phyloP scores from a whole-genome alignment of 2,329 filamentous ascomycete species.

The Penicillium sp. region DNA sequence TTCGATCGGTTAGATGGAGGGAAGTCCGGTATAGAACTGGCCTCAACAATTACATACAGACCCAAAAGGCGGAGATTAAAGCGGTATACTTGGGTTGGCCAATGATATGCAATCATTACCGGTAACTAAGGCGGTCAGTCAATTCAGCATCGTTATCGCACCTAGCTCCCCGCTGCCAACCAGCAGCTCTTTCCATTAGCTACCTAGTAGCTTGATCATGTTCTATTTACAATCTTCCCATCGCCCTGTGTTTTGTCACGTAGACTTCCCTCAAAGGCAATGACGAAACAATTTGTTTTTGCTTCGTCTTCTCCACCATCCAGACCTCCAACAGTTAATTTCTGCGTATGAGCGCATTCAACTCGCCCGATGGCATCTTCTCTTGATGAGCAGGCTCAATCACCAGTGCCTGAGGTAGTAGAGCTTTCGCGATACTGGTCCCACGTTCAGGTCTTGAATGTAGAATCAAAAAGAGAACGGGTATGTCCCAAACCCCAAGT shows the following conservation, averaged over 20 bases:
- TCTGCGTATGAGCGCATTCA: conserved; percentile 7
- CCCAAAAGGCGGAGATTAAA: too few relatives aligned
- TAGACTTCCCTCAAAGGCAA: conserved; percentile 11
- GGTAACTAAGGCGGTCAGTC: conserved; percentile 4
- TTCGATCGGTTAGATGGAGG: too few relatives aligned
- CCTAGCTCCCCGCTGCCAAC: conserved; percentile 14
- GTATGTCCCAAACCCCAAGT: conserved; percentile 26
- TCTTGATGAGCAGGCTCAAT: conserved; percentile 1
- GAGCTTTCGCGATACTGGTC: conserved; percentile 12
- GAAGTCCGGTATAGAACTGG: too few relatives aligned
- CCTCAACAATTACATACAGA: too few relatives aligned
- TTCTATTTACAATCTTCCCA: conserved; percentile 5
- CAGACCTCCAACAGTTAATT: conserved; percentile 5
- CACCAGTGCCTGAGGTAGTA: background rate
- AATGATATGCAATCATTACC: too few relatives aligned
- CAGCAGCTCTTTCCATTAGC: conserved; percentile 3
- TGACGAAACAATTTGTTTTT: conserved; percentile 15
- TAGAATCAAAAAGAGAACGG: conserved; percentile 32
- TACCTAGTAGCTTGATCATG: conserved; percentile 21
- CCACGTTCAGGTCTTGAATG: conserved; percentile 30
- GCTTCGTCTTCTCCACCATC: background rate
- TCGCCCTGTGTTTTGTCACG: background rate
- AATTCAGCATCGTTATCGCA: conserved; percentile 18
- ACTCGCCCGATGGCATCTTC: conserved; percentile 25
- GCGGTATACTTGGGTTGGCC: too few relatives aligned